phyloP scores from a whole-genome alignment of 768 basidiomycete species.

The Rubroboletus pulcherrimus region DNA sequence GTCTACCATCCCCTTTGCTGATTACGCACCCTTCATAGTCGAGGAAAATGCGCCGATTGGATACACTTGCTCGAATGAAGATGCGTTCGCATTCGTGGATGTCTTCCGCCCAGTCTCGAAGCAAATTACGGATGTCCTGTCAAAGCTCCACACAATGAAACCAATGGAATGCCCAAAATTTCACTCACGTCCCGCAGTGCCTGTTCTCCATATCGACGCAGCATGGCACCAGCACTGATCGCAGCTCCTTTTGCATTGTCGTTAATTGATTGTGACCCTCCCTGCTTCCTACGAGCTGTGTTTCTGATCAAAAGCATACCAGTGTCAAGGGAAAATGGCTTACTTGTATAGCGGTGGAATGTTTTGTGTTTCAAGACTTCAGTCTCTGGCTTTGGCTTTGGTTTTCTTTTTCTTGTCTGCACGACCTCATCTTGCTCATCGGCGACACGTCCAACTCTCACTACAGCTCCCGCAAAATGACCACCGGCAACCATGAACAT shows the following conservation, averaged over 20 bases:
- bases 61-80: constrained; percentile 85
- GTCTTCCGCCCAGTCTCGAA: constrained; percentile 85
- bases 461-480: constrained; percentile 93
- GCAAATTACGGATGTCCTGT: constrained; percentile 83
- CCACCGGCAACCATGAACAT: constrained; percentile 97
- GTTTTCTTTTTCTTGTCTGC: constrained; percentile 49
- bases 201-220: constrained; percentile 94
- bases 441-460: constrained; percentile 57
- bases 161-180: background rate
- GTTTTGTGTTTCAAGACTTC: constrained; percentile 90
- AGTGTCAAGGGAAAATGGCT: constrained; percentile 29
- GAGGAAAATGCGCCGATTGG: constrained; percentile 85
- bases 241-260: constrained; percentile 93
- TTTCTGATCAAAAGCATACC: constrained; percentile 7
- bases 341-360: constrained; percentile 97
- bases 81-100: constrained; percentile 83
- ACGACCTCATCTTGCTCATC: constrained; percentile 40
- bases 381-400: constrained; percentile 68
- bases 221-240: constrained; percentile 88
- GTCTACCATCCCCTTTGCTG: constrained; percentile 71
- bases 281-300: constrained; percentile 92
- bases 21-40: constrained; percentile 83
- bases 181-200: constrained; percentile 79
- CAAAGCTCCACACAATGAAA: background rate
- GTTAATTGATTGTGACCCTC: constrained; percentile 88